A percentile compares a stretch with the other conserved stretches of the same genome.
These are phyloP conservation scores for Lactarius evosmus DNA, from an alignment of 768 basidiomycete genomes.

Conservation along the genomic window DNA sequence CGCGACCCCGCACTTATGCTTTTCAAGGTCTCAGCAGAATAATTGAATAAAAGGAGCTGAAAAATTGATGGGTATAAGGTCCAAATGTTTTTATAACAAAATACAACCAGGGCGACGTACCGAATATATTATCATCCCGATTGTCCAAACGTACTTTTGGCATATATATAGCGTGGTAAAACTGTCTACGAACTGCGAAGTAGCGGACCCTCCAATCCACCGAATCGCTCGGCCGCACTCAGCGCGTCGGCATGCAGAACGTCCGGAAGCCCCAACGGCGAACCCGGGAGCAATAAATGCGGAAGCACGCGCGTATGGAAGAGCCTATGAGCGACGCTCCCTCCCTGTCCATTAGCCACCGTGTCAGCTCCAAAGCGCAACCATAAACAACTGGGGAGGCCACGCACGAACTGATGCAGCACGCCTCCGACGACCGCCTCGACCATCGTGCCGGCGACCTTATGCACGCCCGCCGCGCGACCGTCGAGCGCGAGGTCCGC, in stretches of 20 bases:
- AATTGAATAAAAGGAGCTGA: not conserved
- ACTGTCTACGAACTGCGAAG: slow-evolving; percentile 11
- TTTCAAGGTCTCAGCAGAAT: not conserved
- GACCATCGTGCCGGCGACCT: slow-evolving; percentile 74
- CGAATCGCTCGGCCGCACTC: slow-evolving; percentile 46
- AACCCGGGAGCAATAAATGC: slow-evolving; percentile 34
- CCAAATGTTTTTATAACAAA: not conserved
- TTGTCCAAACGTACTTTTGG: slow-evolving; percentile 13
- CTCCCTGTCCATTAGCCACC: slow-evolving; percentile 35
- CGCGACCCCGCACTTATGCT: not conserved
- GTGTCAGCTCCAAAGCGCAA: slow-evolving; percentile 1
- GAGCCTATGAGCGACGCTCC: slow-evolving; percentile 38
- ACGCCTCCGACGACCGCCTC: slow-evolving; percentile 74
- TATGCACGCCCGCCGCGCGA: slow-evolving; percentile 64
- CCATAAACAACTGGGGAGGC: too few species aligned
- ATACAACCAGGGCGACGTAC: not conserved
- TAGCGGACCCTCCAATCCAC: slow-evolving; percentile 38
- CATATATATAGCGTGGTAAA: slow-evolving; percentile 10
- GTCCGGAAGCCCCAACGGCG: slow-evolving; percentile 36
- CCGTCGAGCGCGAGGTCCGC: slow-evolving; percentile 33
- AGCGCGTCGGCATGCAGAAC: slow-evolving; percentile 49
- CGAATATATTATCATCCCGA: slow-evolving; percentile 8
- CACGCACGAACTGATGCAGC: slow-evolving; percentile 74
- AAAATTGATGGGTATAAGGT: not conserved
- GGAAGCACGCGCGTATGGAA: slow-evolving; percentile 46